phyloP scores from a whole-genome alignment of 305 asterid genomes.

The Solanum hybrid region DNA sequence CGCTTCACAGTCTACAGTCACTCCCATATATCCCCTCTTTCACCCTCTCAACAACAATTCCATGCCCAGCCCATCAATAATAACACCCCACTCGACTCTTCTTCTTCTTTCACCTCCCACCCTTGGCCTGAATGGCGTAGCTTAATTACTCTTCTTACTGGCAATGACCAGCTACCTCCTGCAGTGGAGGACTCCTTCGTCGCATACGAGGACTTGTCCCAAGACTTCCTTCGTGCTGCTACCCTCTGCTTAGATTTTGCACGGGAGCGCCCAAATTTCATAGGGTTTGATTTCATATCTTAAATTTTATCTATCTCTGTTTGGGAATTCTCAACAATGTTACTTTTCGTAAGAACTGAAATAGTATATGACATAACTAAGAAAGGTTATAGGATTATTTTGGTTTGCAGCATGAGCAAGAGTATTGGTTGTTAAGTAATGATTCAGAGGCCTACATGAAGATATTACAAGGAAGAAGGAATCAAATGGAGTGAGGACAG shows the following conservation, averaged over 20 bases:
- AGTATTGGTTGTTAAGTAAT: background rate
- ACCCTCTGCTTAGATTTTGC: constrained; percentile 58
- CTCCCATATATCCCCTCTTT: constrained; percentile 17
- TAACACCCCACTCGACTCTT: constrained; percentile 8
- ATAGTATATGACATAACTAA: background rate
- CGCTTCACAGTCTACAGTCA: constrained; percentile 25
- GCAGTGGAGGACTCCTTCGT: constrained; percentile 62
- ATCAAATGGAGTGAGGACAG: background rate
- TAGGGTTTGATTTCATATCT: constrained; percentile 38
- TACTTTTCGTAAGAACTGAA: background rate
- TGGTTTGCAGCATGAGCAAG: background rate
- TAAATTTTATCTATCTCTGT: background rate
- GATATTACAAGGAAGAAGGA: background rate
- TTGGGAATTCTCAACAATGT: background rate
- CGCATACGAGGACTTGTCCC: constrained; percentile 51
- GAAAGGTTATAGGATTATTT: background rate
- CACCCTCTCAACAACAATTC: constrained; percentile 17
- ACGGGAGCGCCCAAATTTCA: constrained; percentile 48
- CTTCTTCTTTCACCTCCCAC: constrained; percentile 20
- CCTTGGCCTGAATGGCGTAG: constrained; percentile 87
- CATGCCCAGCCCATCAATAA: constrained; percentile 34
- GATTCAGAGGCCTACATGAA: background rate
- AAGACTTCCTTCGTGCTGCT: constrained; percentile 51
- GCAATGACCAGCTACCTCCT: constrained; percentile 15
- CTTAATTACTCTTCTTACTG: constrained; percentile 25